Evolutionary conservation across 2,329 filamentous ascomycete species (phyloP).

Genomic region (Fusarium chlamydosporum): DNA sequence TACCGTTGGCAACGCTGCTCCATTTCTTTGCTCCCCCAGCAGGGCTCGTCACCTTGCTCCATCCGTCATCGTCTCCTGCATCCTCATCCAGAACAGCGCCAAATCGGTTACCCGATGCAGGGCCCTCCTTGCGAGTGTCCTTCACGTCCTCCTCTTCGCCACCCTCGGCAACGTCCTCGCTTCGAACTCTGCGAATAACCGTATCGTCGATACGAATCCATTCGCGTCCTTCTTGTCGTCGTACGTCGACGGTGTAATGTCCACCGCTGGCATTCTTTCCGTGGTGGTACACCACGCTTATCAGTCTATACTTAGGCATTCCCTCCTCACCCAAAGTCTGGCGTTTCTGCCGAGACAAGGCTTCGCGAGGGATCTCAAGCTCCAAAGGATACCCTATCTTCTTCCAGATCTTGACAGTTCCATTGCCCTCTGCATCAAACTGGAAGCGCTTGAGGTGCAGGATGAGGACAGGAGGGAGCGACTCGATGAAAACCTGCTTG

Average conservation of each 20-base stretch:
- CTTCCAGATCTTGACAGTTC: constrained; percentile 98
- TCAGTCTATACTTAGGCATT: constrained; percentile 86
- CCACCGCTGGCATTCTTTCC: constrained; percentile 96
- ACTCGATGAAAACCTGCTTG: constrained; percentile 96
- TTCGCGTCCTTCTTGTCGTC: constrained; percentile 92
- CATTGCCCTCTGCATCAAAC: constrained; percentile 83
- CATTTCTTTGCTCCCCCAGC: constrained; percentile 78
- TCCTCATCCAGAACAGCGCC: constrained; percentile 77
- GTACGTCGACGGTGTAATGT: constrained; percentile 97
- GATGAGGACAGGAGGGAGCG: constrained; percentile 89
- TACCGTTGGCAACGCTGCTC: constrained; percentile 76
- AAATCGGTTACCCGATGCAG: constrained; percentile 76
- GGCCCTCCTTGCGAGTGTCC: constrained; percentile 58
- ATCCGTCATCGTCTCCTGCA: constrained; percentile 76
- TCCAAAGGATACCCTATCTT: constrained; percentile 96
- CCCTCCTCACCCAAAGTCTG: constrained; percentile 74
- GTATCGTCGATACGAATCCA: constrained; percentile 98
- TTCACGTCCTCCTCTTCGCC: constrained; percentile 83
- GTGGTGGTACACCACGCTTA: constrained; percentile 95
- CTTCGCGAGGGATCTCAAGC: constrained; percentile 91
- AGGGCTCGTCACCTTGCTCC: constrained; percentile 81
- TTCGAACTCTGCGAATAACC: constrained; percentile 83
- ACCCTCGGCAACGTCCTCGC: constrained; percentile 89
- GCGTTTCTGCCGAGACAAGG: constrained; percentile 81
- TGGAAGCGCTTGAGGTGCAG: constrained; percentile 98